phyloP scores from a whole-genome alignment of 371 early-diverging fungal genomes.

The Paraphysoderma sedebokerense region DNA sequence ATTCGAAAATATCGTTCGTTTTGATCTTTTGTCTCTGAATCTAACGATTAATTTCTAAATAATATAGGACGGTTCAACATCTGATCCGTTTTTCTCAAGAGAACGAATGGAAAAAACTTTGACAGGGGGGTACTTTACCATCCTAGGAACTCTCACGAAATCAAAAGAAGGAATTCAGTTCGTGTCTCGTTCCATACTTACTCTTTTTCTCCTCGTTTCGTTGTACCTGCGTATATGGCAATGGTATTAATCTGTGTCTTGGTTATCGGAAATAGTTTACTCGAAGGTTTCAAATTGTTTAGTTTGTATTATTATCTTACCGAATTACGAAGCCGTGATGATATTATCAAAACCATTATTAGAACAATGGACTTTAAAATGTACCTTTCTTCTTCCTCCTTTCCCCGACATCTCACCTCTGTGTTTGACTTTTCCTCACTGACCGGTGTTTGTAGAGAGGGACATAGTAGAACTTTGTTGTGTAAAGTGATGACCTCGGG shows the following conservation, averaged over 20 bases:
- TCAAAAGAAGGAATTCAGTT: conserved; percentile 44
- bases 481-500: conserved; percentile 72
- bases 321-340: conserved; percentile 62
- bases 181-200: not conserved
- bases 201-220: not conserved
- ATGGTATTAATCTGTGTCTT: not conserved
- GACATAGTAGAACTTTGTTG: conserved; percentile 60
- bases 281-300: conserved; percentile 62
- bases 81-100: conserved; percentile 55
- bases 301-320: conserved; percentile 60
- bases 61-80: conserved; percentile 20
- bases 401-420: not conserved
- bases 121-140: conserved; percentile 58
- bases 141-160: conserved; percentile 47
- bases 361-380: conserved; percentile 53
- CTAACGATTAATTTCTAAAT: conserved; percentile 1
- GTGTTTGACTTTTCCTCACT: not conserved
- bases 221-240: too few relatives aligned
- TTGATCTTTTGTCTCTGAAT: conserved; percentile 9
- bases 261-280: conserved; percentile 9
- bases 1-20: conserved; percentile 7
- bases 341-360: conserved; percentile 57
- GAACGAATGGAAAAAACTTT: conserved; percentile 52
- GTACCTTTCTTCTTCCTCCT: conserved; percentile 8
- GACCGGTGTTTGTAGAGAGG: conserved; percentile 27